These are phyloP conservation scores for Trichoderma simmonsii DNA, from an alignment of 2,329 filamentous ascomycete species.

Conservation along the genomic window DNA sequence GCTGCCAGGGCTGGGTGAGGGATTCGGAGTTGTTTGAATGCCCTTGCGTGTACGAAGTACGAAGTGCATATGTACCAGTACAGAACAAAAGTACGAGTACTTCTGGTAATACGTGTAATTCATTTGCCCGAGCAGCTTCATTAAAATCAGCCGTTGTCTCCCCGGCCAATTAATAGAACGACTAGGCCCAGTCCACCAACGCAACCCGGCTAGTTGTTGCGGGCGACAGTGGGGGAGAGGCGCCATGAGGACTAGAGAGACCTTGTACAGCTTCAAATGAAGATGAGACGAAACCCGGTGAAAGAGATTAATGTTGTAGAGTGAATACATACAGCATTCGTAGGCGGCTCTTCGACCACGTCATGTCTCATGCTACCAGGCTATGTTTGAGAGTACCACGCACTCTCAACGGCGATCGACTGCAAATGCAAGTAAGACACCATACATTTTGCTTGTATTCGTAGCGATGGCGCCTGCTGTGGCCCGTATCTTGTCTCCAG, in stretches of 20 bases:
- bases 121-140: background rate
- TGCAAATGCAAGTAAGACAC: background rate
- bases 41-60: background rate
- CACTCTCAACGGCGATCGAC: background rate
- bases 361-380: background rate
- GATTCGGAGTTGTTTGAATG: background rate
- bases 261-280: background rate
- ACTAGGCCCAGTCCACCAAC: background rate
- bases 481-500: background rate
- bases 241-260: background rate
- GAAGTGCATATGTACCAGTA: background rate
- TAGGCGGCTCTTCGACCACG: background rate
- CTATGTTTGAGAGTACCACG: background rate
- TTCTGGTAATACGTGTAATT: background rate
- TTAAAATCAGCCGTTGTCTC: background rate
- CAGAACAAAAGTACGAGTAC: background rate
- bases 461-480: background rate
- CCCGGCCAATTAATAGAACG: background rate
- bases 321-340: background rate
- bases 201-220: background rate
- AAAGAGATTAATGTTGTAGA: background rate
- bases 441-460: background rate
- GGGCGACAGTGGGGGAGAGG: background rate
- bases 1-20: background rate
- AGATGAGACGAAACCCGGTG: background rate